These are phyloP conservation scores for Ceratocystis harringtonii DNA, from an alignment of 2,329 filamentous ascomycete genomes.

Conservation along the genomic window DNA sequence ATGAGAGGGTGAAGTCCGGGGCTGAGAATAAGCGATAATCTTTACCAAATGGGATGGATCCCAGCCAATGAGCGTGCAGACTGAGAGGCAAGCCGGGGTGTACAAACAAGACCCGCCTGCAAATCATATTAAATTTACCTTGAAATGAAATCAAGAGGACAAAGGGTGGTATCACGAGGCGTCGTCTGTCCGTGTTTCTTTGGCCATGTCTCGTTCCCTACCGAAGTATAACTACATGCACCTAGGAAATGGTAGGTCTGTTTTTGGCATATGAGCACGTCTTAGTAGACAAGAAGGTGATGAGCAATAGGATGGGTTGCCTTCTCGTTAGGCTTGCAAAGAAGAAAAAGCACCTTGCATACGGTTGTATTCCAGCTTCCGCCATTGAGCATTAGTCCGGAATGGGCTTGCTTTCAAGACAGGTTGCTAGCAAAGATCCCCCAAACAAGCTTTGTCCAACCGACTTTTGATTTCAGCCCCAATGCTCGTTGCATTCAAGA, in stretches of 20 bases:
- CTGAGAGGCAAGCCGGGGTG: not conserved
- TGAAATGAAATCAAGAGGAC: not conserved
- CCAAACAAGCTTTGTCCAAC: not conserved
- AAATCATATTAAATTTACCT: not conserved
- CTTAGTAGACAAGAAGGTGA: too few relatives aligned
- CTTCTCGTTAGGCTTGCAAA: not conserved
- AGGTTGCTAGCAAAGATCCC: not conserved
- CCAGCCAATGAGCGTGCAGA: not conserved
- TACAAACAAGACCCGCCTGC: not conserved
- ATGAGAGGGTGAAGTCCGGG: not conserved
- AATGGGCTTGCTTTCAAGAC: not conserved
- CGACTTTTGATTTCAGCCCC: not conserved
- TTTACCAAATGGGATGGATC: not conserved
- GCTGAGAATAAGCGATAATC: constrained; percentile 3
- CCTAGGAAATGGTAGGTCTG: too few relatives aligned
- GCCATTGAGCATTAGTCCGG: too few relatives aligned
- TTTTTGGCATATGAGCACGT: too few relatives aligned
- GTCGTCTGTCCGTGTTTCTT: not conserved
- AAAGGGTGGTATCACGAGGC: not conserved
- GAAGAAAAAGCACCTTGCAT: not conserved
- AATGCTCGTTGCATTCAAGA: not conserved
- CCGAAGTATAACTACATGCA: too few relatives aligned
- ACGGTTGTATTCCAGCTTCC: not conserved
- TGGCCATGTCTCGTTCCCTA: too few relatives aligned
- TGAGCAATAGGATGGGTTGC: not conserved